Evolutionary conservation across 345 rosid species (phyloP).

Genomic region (Sonneratia alba): DNA sequence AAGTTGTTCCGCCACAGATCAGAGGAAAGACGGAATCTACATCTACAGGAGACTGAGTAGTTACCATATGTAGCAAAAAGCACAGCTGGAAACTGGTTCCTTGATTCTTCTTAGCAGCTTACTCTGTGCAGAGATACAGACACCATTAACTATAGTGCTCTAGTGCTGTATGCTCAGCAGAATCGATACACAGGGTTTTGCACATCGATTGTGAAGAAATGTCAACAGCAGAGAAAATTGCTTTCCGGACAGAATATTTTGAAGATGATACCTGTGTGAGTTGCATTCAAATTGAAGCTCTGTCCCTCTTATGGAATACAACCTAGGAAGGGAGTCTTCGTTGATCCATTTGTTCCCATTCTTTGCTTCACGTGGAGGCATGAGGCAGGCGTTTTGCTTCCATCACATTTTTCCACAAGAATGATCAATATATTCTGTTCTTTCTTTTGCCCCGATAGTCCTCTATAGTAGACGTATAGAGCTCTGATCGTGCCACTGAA

Average conservation of each 20-base stretch:
- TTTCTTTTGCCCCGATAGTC: background rate
- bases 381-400: background rate
- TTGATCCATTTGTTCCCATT: constrained; percentile 9
- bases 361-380: constrained; percentile 11
- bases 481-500: background rate
- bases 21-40: constrained; percentile 34
- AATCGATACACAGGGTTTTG: background rate
- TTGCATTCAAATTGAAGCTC: background rate
- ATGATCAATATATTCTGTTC: background rate
- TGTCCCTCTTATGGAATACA: background rate
- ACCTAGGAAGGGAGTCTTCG: background rate
- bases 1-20: constrained; percentile 82
- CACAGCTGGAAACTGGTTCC: background rate
- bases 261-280: background rate
- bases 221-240: background rate
- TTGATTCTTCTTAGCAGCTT: background rate
- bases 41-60: constrained; percentile 6
- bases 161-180: background rate
- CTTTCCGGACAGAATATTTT: background rate
- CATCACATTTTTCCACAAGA: constrained; percentile 1
- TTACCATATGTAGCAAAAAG: background rate
- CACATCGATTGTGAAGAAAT: background rate
- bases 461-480: background rate
- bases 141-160: background rate
- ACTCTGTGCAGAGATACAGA: background rate